Base-by-base conservation (phyloP, 345 rosid species). In the Citrus cavaleriei region DNA sequence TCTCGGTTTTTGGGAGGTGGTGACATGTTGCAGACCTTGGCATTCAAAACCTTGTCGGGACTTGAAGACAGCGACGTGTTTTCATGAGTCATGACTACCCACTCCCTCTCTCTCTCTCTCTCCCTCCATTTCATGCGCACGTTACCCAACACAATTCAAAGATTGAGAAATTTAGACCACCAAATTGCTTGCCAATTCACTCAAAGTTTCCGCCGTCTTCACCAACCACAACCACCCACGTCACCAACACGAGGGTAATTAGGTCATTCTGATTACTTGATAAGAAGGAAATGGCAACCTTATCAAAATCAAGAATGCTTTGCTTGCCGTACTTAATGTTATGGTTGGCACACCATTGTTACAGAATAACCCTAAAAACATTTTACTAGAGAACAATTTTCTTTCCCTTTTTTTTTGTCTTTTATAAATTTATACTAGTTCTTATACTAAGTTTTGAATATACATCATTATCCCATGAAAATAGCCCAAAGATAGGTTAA, bases 41-140 rank as follows among this genome's bases (percentile, higher is more conserved):
- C 60, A 73, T 42, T 70, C 14, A 79, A 76, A 76, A 54, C 73
- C 25, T 85, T 83, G 87, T 88, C 87, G 81, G 84, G 80, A 77
- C 85, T 69, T 62, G 80, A 66, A 66, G 86, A 79, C 84, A 77
- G n/a, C 57, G 86, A 84, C 85, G 84, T 83, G 76, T 77, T 63
- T 65, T 70, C 70, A 51, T 54, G 22, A 18, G 72, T 58, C 75
- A 51, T 54, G 58, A 0, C 75, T 58, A 32, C 72, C 25, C 34
- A 38, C 27, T 19, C 64, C 21, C 21, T 25, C 64, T 30, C 30
- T 2, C 32, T 30, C 32, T 30, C 32, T 30, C 16, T 6, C 25
- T 13, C 74, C 19, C 51, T 3, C 35, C 6, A 34, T 28, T 62
- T 42, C 74, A 30, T 18, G 59, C 60, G 61, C 74, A 73, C 77